Percentiles rank a stretch among this genome's conserved stretches.
Evolutionary conservation across 805 yeast genomes (phyloP).

Genomic region (Saccharomycopsis sp.): DNA sequence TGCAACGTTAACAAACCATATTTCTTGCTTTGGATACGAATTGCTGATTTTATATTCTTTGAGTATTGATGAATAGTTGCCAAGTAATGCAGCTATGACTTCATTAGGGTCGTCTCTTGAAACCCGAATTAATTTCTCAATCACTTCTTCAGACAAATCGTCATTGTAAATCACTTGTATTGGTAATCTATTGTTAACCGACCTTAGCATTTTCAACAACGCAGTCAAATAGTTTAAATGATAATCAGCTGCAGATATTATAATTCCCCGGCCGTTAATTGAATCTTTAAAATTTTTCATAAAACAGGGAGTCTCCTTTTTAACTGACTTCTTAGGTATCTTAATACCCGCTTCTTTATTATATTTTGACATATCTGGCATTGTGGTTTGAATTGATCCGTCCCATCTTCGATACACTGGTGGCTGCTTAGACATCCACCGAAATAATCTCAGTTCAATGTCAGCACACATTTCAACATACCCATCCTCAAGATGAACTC

Average conservation of each 20-base stretch:
- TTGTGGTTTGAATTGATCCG: constrained; percentile 27
- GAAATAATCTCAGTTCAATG: constrained; percentile 32
- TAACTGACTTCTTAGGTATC: constrained; percentile 22
- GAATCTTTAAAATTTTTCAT: constrained; percentile 25
- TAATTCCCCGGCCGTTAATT: constrained; percentile 32
- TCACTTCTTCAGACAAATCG: constrained; percentile 29
- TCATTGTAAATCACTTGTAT: constrained; percentile 35
- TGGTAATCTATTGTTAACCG: constrained; percentile 32
- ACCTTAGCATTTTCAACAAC: constrained; percentile 36
- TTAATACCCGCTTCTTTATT: constrained; percentile 27
- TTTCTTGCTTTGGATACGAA: constrained; percentile 28
- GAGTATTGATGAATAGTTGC: not conserved
- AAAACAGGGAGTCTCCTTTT: constrained; percentile 32
- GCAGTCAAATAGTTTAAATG: constrained; percentile 27
- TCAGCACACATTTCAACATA: constrained; percentile 26
- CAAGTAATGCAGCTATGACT: not conserved
- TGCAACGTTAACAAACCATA: constrained; percentile 35
- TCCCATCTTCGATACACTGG: constrained; percentile 35
- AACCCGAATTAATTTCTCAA: constrained; percentile 29
- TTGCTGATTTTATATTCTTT: constrained; percentile 24
- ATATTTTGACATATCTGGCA: constrained; percentile 29
- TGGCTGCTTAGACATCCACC: constrained; percentile 32
- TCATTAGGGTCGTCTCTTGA: constrained; percentile 30
- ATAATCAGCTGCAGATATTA: constrained; percentile 27
- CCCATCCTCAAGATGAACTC: not conserved